A percentile compares a stretch with the other conserved stretches of the same genome.
Evolutionary conservation across 2,329 filamentous ascomycete species (phyloP).

Genomic region (Talaromyces sp.): DNA sequence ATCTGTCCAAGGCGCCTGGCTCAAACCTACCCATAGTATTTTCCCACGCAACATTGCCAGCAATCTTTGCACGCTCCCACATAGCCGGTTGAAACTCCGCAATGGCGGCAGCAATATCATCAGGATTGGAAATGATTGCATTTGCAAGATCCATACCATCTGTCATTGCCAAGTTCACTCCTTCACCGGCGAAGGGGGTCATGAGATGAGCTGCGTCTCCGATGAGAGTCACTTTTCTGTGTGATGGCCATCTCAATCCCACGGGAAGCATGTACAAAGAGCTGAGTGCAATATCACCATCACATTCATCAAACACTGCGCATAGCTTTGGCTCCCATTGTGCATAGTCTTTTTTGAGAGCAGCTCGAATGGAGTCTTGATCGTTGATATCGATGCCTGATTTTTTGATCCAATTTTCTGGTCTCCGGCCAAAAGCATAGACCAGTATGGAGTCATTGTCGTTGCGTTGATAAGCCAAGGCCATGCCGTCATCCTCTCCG

Average conservation of each 20-base stretch:
- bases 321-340: conserved; percentile 20
- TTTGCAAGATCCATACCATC: conserved; percentile 18
- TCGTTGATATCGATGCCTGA: conserved; percentile 8
- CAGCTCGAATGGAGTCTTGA: conserved; percentile 1
- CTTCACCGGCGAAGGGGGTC: conserved; percentile 28
- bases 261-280: conserved; percentile 27
- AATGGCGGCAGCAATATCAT: conserved; percentile 15
- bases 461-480: conserved; percentile 27
- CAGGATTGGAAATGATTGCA: conserved; percentile 14
- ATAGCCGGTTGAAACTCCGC: conserved; percentile 4
- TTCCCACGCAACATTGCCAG: not conserved
- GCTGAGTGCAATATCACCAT: conserved; percentile 14
- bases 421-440: conserved; percentile 10
- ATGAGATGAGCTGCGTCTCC: conserved; percentile 31
- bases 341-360: conserved; percentile 12
- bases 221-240: conserved; percentile 24
- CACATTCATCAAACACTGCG: conserved; percentile 20
- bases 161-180: conserved; percentile 23
- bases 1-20: conserved; percentile 6
- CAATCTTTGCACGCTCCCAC: conserved; percentile 9
- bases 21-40: conserved; percentile 9
- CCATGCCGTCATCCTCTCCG: conserved; percentile 21
- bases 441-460: conserved; percentile 21
- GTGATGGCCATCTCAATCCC: conserved; percentile 24
- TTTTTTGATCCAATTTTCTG: conserved; percentile 16